Base-by-base conservation (phyloP, 106 monocot species). In the Agapanthus africanus region DNA sequence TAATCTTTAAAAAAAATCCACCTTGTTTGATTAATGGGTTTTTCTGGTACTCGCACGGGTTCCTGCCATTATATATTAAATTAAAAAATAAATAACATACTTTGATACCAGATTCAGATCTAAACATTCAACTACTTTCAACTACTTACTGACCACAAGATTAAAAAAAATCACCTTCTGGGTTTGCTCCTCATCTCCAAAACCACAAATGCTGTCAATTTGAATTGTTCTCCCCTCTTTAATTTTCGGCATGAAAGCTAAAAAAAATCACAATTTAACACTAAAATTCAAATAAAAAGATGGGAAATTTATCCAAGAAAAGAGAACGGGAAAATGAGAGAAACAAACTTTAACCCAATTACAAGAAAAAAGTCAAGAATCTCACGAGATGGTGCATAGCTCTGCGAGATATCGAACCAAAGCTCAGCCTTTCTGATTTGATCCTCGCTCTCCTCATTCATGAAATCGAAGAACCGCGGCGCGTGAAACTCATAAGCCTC, bases 401-500 rank as follows among this genome's bases (percentile, higher is more conserved):
- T 91, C 66, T 67, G 59, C 18, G 79, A 77, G 56, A 68, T 79
- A 71, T 91, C 86, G 78, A 95, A 88, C 95, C 95, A 95, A 15
- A 49, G 63, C 86, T 95, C 91, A 11, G 91, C 81, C 18, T 9
- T 64, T 35, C 51, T 44, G 69, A 95, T 63, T 44, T 88, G 75
- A 30, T 86, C 91, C 34, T 66, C 79, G 11, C 78, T 80, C 76
- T 95, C 95, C 30, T 74, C 79, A 30, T 75, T 78, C 30, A 69
- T 31, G 76, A 95, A 91, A 70, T 95, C 83, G 62, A 88, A 95
- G 91, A 88, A 88, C 56, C 36, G 70, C 3, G 95, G 95, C 0
- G 95, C 95, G 46, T 54, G 76, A 79, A 95, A 95, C 86, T 95
- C 91, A 70, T 91, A 95, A 0, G 65, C 41, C 54, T 88, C 83